Evolutionary conservation across 1,139 yeast species (phyloP), one percentile per base, ranked within the genome.

Genomic region (Yamadazyma atmosphaerica): DNA sequence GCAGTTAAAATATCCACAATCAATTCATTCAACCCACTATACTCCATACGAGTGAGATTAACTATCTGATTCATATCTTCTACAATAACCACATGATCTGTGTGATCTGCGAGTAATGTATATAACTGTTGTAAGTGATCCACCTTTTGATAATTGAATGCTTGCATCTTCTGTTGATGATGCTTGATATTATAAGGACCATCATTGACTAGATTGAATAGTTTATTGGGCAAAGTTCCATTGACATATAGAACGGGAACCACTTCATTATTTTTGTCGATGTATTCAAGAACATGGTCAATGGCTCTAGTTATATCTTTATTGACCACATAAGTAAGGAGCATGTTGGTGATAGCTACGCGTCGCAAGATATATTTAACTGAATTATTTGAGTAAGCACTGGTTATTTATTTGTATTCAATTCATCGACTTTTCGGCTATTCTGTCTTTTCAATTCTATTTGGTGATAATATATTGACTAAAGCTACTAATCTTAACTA

Each of bases 81-180:
- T 4, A 51, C 39, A 9, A 51, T 35, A 1, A 51, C 36, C 5
- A 34, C 28, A 11, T 34, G 24, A 3, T 5, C 29, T 4, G 25
- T 16, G 9, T n/a, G 27, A 9, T 27, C 18, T 9, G 33, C 31
- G 10, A 43, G 10, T 15, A 38, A 36, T 3, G 32, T 25, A 8
- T 35, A 11, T 31, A 47, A 35, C 12, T 46, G 43, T 3, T 12
- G 13, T 12, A 49, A 25, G 28, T 41, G 34, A 15, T 42, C 39
- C 3, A 48, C 41, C 33, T 44, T 44, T 9, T 45, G 47, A 32
- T 55, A 55, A 21, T 43, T 44, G 37, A 55, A 51, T 12, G 39
- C 34, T 37, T 42, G 42, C 52, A 52, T 42, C 8, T 35, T 36
- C 24, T 28, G 39, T 8, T 41, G 37, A 16, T 29, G 8, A 3